Percentiles rank a stretch among this genome's conserved stretches.
phyloP scores from a whole-genome alignment of 768 basidiomycete species.

The Calocera viscosa region DNA sequence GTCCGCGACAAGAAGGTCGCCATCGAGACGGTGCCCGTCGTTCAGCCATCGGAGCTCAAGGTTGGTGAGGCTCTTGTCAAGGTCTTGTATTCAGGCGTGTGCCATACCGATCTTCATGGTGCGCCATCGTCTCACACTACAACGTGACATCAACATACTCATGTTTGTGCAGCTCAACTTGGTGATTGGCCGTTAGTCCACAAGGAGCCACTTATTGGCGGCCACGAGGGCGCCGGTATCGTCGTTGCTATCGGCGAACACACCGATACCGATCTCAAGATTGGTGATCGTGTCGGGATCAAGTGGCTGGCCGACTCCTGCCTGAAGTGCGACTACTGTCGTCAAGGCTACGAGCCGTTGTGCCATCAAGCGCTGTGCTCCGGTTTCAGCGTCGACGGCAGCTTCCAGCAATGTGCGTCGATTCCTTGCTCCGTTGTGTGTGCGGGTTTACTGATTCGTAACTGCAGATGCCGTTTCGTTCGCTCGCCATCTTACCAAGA shows the following conservation, averaged over 20 bases:
- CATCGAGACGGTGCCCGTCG: conserved; percentile 18
- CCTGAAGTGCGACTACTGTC: conserved; percentile 62
- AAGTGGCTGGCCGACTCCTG: conserved; percentile 48
- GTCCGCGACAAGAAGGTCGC: conserved; percentile 10
- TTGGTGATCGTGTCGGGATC: conserved; percentile 73
- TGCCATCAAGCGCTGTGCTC: conserved; percentile 48
- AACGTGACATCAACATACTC: neutral
- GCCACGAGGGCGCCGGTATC: conserved; percentile 74
- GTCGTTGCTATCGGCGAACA: conserved; percentile 67
- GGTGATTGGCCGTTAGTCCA: conserved; percentile 73
- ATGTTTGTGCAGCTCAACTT: conserved; percentile 21
- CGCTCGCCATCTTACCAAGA: conserved; percentile 61
- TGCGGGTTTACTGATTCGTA: neutral
- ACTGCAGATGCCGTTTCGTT: conserved; percentile 42
- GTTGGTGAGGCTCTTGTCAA: conserved; percentile 43
- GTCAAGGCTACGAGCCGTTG: conserved; percentile 61
- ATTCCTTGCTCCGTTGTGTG: neutral
- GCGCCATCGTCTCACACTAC: neutral
- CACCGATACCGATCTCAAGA: conserved; percentile 50
- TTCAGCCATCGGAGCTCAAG: conserved; percentile 21
- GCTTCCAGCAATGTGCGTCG: conserved; percentile 36
- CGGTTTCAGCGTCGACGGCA: conserved; percentile 67
- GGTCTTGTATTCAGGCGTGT: conserved; percentile 68
- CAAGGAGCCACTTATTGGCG: conserved; percentile 57
- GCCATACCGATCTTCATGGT: conserved; percentile 41